Evolutionary conservation across 371 early-diverging fungal species (phyloP).

Genomic region (Haplosporangium sp.): DNA sequence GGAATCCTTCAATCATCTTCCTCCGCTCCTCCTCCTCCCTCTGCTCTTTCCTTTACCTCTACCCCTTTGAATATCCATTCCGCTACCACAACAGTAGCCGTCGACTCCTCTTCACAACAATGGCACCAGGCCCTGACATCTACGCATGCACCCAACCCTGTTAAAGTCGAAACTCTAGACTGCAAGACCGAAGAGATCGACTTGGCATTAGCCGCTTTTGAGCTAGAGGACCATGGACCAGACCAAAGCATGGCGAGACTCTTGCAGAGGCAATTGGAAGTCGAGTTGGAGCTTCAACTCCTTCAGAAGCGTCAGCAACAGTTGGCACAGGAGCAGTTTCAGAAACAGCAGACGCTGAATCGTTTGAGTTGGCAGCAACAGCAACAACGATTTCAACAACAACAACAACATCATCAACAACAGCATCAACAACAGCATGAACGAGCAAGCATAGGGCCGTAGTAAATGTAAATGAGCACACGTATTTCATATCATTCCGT

Average conservation of each 20-base stretch:
- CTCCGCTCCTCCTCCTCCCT: background rate
- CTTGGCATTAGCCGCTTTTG: conserved; percentile 54
- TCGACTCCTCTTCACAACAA: conserved; percentile 6
- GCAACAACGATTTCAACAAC: conserved; percentile 8
- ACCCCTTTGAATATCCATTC: background rate
- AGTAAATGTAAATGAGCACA: too few species aligned
- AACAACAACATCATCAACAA: background rate
- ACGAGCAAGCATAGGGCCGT: too few species aligned
- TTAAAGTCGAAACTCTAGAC: conserved; percentile 5
- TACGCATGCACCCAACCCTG: too few species aligned
- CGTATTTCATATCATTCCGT: too few species aligned
- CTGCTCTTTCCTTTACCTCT: background rate
- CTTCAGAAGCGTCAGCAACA: conserved; percentile 21
- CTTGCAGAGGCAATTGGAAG: conserved; percentile 19
- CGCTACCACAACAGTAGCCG: background rate
- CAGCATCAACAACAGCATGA: too few species aligned
- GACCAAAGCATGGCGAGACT: conserved; percentile 13
- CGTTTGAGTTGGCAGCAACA: conserved; percentile 17
- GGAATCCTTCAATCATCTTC: too few species aligned
- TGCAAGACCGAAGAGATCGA: background rate
- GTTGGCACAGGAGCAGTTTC: conserved; percentile 18
- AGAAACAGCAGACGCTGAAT: conserved; percentile 24
- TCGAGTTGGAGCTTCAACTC: conserved; percentile 24
- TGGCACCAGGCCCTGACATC: conserved; percentile 13
- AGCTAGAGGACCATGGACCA: conserved; percentile 67